Evolutionary conservation across 2,329 filamentous ascomycete species (phyloP).

Genomic region (Fusarium abutilonis): DNA sequence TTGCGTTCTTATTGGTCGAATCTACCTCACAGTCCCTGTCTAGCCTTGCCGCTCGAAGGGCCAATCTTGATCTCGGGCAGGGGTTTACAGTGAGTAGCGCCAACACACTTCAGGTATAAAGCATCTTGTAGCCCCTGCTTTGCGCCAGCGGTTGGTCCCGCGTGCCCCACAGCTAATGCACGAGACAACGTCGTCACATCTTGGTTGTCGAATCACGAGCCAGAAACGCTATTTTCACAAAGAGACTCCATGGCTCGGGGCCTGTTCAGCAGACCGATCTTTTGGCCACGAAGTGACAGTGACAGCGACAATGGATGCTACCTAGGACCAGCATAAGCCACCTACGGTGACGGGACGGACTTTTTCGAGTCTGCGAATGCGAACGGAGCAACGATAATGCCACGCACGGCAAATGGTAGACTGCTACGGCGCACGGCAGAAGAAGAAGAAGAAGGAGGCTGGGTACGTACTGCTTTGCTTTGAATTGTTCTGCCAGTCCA

Average conservation of each 20-base stretch:
- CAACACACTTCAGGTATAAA: conserved; percentile 1
- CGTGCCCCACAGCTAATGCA: conserved; percentile 58
- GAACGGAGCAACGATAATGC: conserved; percentile 9
- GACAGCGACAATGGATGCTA: conserved; percentile 7
- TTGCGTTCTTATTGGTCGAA: conserved; percentile 20
- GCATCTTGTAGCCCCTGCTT: conserved; percentile 35
- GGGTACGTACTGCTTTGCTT: conserved; percentile 5
- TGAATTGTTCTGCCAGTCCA: too few species aligned
- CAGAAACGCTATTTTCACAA: conserved; percentile 37
- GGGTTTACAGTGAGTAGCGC: conserved; percentile 38
- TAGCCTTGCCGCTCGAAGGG: conserved; percentile 44
- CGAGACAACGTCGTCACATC: conserved; percentile 56
- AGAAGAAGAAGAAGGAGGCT: not conserved
- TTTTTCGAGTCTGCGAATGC: conserved; percentile 5
- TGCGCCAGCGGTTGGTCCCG: conserved; percentile 57
- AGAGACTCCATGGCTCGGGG: conserved; percentile 36
- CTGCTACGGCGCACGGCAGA: conserved; percentile 17
- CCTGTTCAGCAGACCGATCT: conserved; percentile 42
- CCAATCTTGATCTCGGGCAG: conserved; percentile 55
- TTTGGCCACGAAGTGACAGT: conserved; percentile 21
- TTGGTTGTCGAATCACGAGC: conserved; percentile 50
- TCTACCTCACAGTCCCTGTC: conserved; percentile 21
- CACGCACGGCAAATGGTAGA: conserved; percentile 21
- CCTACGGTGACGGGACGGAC: not conserved
- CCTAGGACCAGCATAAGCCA: too few species aligned